Conservation (phyloP, 495 filamentous ascomycete genomes). For the Neurospora sp. region DNA sequence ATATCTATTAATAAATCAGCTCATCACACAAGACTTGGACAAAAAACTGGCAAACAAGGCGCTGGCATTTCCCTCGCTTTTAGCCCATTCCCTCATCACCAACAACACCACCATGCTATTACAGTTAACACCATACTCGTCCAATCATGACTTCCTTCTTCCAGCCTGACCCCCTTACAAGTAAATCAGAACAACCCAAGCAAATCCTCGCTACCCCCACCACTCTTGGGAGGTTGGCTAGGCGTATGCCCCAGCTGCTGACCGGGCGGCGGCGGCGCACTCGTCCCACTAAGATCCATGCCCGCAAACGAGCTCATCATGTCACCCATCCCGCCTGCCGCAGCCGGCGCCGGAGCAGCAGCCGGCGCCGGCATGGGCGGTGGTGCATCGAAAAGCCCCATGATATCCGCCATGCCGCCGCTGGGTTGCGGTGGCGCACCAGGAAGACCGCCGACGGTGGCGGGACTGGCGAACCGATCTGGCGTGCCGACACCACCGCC, state of each 20-base stretch:
- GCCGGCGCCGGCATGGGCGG: conserved; percentile 18
- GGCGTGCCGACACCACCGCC: conserved; percentile 65
- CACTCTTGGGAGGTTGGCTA: conserved; percentile 24
- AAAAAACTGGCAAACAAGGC: background rate
- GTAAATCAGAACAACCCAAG: conserved; percentile 67
- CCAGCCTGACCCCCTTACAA: background rate
- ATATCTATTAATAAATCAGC: background rate
- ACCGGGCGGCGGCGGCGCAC: conserved; percentile 46
- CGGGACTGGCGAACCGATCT: conserved; percentile 62
- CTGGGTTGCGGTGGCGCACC: conserved; percentile 29
- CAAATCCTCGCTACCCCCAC: conserved; percentile 78
- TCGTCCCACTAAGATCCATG: conserved; percentile 58
- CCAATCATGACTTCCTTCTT: background rate
- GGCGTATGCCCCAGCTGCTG: conserved; percentile 30
- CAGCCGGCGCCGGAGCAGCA: background rate
- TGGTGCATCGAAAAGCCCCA: conserved; percentile 66
- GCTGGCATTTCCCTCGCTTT: background rate
- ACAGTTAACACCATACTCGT: background rate
- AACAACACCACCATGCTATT: background rate
- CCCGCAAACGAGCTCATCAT: conserved; percentile 79
- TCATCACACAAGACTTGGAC: background rate
- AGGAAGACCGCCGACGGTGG: conserved; percentile 19
- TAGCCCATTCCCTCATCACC: background rate
- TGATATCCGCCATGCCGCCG: conserved; percentile 75
- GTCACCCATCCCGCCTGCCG: conserved; percentile 37